Evolutionary conservation across 208 protist species (phyloP), one percentile per base, ranked within the genome.

Genomic region (Herpetomonas tarakana): DNA sequence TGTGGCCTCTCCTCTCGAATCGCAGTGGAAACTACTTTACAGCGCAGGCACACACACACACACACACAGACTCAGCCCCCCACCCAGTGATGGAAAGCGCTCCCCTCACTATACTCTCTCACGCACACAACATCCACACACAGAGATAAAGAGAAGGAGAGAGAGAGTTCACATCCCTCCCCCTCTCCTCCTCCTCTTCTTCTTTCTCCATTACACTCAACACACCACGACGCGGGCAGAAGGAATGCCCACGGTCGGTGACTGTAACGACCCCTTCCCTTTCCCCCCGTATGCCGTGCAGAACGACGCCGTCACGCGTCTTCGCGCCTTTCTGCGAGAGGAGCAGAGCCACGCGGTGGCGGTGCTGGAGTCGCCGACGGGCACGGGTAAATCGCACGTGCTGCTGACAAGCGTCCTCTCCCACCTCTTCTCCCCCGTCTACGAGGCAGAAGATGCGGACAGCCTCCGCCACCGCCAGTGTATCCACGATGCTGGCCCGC

Each of bases 301-400:
- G 31, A 67, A 75, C 29, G 74, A 93, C 45, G 86, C 85, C 39
- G 81, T 96, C 50, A 79, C 55, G 9, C 68, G 56, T 0, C 67
- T 93, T 21, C 74, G 83, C 22, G 27, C 52, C 35, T 85, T 81
- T 19, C 61, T 93, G 0, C 54, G 76, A 16, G 49, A 62, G 9
- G 49, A 62, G 9, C 16, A 24, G 18, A 11, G 44, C 39, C 22
- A 65, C 57, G 62, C 29, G 56, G 62, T 98, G 7, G 94, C 90
- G 14, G 92, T 98, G 24, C 83, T 98, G 25, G 96, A 98, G 73
- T 95, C 84, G 0, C 97, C 97, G 0, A 98, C 97, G 0, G 97
- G 97, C 16, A 98, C 95, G 0, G 96, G 96, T 4, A 98, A 98
- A 62, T 96, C 96, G 11, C 89, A 98, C 30, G 93, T 92, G 52